Evolutionary conservation across 805 yeast species (phyloP).

Genomic region (Clavispora asparagi): DNA sequence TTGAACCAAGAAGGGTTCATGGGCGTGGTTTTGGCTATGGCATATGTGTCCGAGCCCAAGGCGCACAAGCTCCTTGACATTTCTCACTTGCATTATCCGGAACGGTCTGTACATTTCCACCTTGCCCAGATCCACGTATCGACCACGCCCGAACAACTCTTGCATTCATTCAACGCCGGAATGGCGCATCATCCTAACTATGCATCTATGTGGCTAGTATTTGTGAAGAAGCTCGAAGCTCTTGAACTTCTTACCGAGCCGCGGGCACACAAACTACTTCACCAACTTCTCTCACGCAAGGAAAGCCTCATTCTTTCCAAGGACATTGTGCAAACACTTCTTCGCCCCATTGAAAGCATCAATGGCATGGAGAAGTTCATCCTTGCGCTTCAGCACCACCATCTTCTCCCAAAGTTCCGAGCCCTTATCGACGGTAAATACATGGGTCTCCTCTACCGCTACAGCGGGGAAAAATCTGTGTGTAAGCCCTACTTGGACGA

Average conservation of each 20-base stretch:
- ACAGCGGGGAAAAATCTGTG: slow-evolving; percentile 9
- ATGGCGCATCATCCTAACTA: slow-evolving; percentile 19
- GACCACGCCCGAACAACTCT: slow-evolving; percentile 29
- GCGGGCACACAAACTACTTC: slow-evolving; percentile 23
- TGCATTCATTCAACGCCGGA: slow-evolving; percentile 29
- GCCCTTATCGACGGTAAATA: slow-evolving; percentile 25
- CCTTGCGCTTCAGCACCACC: slow-evolving; percentile 5
- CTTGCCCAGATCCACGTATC: slow-evolving; percentile 24
- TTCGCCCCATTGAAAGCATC: slow-evolving; percentile 26
- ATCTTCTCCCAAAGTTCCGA: slow-evolving; percentile 11
- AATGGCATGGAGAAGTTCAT: slow-evolving; percentile 19
- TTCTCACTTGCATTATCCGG: slow-evolving; percentile 21
- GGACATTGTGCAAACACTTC: slow-evolving; percentile 24
- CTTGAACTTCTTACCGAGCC: slow-evolving; percentile 28
- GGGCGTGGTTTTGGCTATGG: slow-evolving; percentile 32
- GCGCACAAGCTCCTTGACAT: slow-evolving; percentile 23
- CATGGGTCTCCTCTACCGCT: slow-evolving; percentile 15
- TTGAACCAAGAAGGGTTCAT: slow-evolving; percentile 28
- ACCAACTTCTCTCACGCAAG: slow-evolving; percentile 19
- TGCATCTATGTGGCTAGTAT: slow-evolving; percentile 30
- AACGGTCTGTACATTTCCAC: slow-evolving; percentile 20
- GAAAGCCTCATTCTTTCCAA: slow-evolving; percentile 25
- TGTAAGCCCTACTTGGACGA: slow-evolving; percentile 11
- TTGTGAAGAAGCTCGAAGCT: slow-evolving; percentile 26
- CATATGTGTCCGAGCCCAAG: slow-evolving; percentile 18